Evolutionary conservation across 2,329 filamentous ascomycete genomes (phyloP).

Genomic region (Aspergillus awamori): DNA sequence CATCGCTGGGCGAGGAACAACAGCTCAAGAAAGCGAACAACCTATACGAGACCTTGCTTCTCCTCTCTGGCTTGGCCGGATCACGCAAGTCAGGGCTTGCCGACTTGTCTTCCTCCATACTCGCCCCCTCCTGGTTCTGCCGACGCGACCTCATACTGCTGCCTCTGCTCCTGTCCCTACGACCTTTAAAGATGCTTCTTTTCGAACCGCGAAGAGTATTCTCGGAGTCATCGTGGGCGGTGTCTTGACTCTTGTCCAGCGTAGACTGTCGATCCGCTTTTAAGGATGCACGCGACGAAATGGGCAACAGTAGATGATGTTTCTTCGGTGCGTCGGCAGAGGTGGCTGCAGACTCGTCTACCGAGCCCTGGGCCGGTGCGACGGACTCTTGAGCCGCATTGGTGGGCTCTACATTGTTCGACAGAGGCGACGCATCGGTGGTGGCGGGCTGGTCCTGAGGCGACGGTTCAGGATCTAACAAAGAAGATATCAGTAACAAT

Average conservation of each 20-base stretch:
- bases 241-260: constrained; percentile 37
- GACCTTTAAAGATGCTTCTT: constrained; percentile 65
- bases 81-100: constrained; percentile 36
- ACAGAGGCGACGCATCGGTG: constrained; percentile 27
- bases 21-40: constrained; percentile 53
- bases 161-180: constrained; percentile 68
- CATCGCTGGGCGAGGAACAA: constrained; percentile 51
- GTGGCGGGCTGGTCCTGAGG: constrained; percentile 26
- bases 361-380: constrained; percentile 22
- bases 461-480: constrained; percentile 31
- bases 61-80: constrained; percentile 42
- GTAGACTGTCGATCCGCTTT: constrained; percentile 40
- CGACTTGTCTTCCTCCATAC: constrained; percentile 37
- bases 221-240: constrained; percentile 47
- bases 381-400: constrained; percentile 15
- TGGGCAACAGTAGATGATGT: constrained; percentile 39
- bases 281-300: constrained; percentile 44
- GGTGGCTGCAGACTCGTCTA: constrained; percentile 21
- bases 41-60: constrained; percentile 44
- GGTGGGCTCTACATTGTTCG: constrained; percentile 21
- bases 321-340: constrained; percentile 37
- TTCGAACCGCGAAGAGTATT: constrained; percentile 67
- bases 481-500: constrained; percentile 18
- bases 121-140: constrained; percentile 37
- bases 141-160: constrained; percentile 55